Conservation (phyloP, 2,329 filamentous ascomycete species). For the Microcyclospora pomicola region DNA sequence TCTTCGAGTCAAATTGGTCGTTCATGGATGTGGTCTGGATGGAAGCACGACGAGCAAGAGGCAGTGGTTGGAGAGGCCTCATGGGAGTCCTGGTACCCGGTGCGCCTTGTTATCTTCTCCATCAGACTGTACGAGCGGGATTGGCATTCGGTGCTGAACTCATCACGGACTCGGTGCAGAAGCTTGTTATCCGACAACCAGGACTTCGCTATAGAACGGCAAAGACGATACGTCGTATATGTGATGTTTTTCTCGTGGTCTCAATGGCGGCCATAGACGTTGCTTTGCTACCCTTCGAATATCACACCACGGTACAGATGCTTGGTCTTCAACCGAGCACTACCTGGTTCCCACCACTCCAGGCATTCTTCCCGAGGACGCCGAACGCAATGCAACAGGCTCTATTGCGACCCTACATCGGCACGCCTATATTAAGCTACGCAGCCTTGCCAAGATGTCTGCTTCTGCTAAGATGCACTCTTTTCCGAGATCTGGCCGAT, state of each 20-base stretch:
- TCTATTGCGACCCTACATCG: background rate
- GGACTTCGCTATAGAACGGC: slow-evolving; percentile 6
- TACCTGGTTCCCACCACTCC: slow-evolving; percentile 10
- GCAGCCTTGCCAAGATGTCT: too few species aligned
- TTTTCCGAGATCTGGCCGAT: too few species aligned
- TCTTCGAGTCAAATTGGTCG: slow-evolving; percentile 9
- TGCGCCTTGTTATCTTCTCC: background rate
- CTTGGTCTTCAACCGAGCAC: slow-evolving; percentile 12
- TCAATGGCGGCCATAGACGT: slow-evolving; percentile 9
- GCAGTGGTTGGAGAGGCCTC: slow-evolving; percentile 5
- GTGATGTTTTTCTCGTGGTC: slow-evolving; percentile 6
- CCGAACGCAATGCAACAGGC: background rate
- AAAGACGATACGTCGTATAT: slow-evolving; percentile 4
- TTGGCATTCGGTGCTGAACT: slow-evolving; percentile 10
- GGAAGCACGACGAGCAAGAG: slow-evolving; percentile 6
- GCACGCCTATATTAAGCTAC: background rate
- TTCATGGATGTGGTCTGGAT: slow-evolving; percentile 8
- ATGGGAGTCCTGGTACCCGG: slow-evolving; percentile 8
- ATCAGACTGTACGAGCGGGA: slow-evolving; percentile 6
- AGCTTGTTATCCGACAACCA: slow-evolving; percentile 1
- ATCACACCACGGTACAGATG: slow-evolving; percentile 13
- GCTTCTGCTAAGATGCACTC: too few species aligned
- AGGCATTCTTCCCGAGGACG: slow-evolving; percentile 5
- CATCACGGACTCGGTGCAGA: slow-evolving; percentile 8
- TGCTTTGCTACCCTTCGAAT: slow-evolving; percentile 15